Conservation (phyloP, 2,329 filamentous ascomycete genomes). For the Westerdykella sp. region DNA sequence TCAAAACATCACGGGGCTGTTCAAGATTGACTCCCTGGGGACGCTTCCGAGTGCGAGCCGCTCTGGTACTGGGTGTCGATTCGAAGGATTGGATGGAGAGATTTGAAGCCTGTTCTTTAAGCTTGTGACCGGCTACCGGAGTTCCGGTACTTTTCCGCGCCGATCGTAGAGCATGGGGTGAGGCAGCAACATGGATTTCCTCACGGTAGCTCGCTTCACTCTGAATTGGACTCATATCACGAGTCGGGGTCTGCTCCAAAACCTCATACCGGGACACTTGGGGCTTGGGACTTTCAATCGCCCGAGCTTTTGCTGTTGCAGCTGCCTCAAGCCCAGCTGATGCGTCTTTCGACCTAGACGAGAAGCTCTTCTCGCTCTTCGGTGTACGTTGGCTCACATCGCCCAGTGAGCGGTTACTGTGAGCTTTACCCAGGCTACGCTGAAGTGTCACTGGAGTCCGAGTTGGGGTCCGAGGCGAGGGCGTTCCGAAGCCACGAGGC, state of each 20-base stretch:
- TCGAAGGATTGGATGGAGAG: constrained; percentile 55
- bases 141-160: constrained; percentile 44
- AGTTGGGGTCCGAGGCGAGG: constrained; percentile 56
- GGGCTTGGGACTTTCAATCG: constrained; percentile 29
- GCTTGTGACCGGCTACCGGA: constrained; percentile 55
- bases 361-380: constrained; percentile 43
- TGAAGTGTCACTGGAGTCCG: constrained; percentile 54
- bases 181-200: constrained; percentile 17
- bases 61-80: constrained; percentile 53
- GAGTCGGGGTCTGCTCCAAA: constrained; percentile 37
- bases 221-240: constrained; percentile 79
- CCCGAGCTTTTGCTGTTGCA: constrained; percentile 37
- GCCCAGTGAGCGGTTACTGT: constrained; percentile 52
- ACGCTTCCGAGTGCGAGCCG: constrained; percentile 49
- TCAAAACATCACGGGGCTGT: constrained; percentile 45
- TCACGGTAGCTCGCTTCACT: constrained; percentile 74
- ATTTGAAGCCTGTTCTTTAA: constrained; percentile 47
- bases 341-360: constrained; percentile 23
- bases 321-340: constrained; percentile 24
- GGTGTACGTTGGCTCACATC: constrained; percentile 44
- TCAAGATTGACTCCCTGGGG: constrained; percentile 50
- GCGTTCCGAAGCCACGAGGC: constrained; percentile 55
- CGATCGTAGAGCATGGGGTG: constrained; percentile 47
- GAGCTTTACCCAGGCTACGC: constrained; percentile 58
- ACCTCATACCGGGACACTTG: constrained; percentile 35